Base-by-base conservation (phyloP, 768 basidiomycete species). In the Neoboletus brunneissimus region DNA sequence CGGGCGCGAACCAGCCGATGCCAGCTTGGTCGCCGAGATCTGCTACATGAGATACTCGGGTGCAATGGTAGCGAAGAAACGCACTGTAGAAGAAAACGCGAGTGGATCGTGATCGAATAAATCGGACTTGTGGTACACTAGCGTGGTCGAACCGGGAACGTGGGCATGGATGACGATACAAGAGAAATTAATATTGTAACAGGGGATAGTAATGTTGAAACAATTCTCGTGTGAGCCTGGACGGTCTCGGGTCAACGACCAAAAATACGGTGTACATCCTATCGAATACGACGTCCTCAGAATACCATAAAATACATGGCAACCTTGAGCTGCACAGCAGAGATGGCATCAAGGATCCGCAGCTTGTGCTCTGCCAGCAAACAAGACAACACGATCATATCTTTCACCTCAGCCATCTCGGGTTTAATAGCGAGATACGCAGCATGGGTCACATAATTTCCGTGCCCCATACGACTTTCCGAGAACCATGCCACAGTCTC, bases 1-100 rank as follows among this genome's bases (percentile, higher is more conserved):
- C 52, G 4, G 59, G 70, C 22, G 64, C 62, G 42, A 66, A 66
- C 53, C 68, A 69, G 40, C 66, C 68, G 4, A 66, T 70, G 68
- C 66, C 67, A 41, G 35, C 2, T 11, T 70, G 67, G 67, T 53
- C 58, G 41, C 44, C 43, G 13, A 61, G 67, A 35, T 46, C 57
- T 16, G 64, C 55, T 20, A 12, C 31, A 12, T 31, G 31, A 31
- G 31, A 11, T 11, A 11, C 8, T 31, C 31, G 31, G 31, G 31
- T 31, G 31, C 11, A 31, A 8, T 31, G 31, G 31, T 12, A 31
- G 29, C 10, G 37, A 25, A 25, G 25, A 25, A 25, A 25, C 25
- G 5, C 25, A 25, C 25, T 25, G 25, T 5, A 25, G 5, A 5
- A 25, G 3, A 25, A 5, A 25, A 25, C 25, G 25, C 25, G 25